A percentile compares a stretch with the other conserved stretches of the same genome.
Conservation (phyloP, 2,329 filamentous ascomycete genomes). For the Talaromyces sp. region DNA sequence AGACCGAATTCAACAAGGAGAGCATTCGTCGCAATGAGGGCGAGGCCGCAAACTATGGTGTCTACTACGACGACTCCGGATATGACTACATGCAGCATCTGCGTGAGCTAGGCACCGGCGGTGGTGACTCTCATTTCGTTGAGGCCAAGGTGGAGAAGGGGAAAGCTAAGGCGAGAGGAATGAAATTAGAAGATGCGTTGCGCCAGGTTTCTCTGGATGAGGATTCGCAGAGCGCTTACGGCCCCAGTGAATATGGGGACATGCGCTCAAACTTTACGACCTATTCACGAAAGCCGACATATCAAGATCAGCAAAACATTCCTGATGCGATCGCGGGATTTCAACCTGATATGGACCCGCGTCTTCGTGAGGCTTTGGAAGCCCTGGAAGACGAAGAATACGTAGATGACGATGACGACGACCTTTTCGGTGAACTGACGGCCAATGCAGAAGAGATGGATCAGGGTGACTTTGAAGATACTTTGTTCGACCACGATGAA, state of each 20-base stretch:
- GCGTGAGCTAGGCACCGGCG: conserved; percentile 75
- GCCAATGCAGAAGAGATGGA: conserved; percentile 71
- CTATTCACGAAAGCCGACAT: conserved; percentile 74
- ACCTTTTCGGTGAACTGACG: conserved; percentile 75
- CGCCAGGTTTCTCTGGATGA: conserved; percentile 57
- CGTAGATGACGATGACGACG: conserved; percentile 81
- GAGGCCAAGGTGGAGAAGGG: conserved; percentile 66
- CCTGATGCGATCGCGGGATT: conserved; percentile 92
- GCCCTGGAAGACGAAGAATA: conserved; percentile 95
- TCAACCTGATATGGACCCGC: conserved; percentile 96
- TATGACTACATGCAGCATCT: conserved; percentile 99
- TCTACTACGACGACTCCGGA: conserved; percentile 91
- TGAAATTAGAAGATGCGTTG: conserved; percentile 85
- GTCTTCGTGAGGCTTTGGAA: conserved; percentile 86
- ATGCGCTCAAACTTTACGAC: conserved; percentile 62
- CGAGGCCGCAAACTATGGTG: conserved; percentile 89
- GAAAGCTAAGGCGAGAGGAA: conserved; percentile 70
- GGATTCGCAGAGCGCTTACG: conserved; percentile 32
- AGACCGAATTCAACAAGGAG: conserved; percentile 68
- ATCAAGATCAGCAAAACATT: conserved; percentile 90
- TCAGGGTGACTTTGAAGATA: conserved; percentile 76
- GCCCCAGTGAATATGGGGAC: conserved; percentile 42
- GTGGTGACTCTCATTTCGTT: conserved; percentile 78
- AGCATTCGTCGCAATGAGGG: conserved; percentile 85
- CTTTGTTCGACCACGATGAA: conserved; percentile 51